phyloP scores from a whole-genome alignment of 768 basidiomycete species.

The Serendipita sp. region DNA sequence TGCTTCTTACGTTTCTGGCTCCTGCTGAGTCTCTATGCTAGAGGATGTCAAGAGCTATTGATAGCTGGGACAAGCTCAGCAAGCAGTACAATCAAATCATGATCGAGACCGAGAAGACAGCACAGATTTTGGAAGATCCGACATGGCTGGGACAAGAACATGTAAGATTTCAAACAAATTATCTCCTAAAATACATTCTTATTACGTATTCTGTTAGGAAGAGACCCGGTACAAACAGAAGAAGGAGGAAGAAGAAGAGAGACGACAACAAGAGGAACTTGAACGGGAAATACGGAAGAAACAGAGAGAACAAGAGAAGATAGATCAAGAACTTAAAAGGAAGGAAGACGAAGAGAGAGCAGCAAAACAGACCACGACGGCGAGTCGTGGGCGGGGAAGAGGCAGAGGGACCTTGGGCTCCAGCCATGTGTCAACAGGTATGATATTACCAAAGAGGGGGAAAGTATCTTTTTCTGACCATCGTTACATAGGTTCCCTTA shows the following conservation, averaged over 20 bases:
- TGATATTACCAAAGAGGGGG: too few relatives aligned
- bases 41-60: neutral
- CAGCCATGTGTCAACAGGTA: too few relatives aligned
- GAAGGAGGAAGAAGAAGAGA: neutral
- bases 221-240: neutral
- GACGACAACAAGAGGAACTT: neutral
- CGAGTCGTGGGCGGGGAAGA: neutral
- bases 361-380: neutral
- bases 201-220: neutral
- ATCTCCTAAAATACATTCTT: neutral
- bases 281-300: neutral
- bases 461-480: too few relatives aligned
- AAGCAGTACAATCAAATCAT: neutral
- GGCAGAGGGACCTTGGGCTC: neutral
- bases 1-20: neutral
- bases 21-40: neutral
- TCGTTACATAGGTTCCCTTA: too few relatives aligned
- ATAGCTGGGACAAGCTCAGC: neutral
- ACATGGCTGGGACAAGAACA: neutral
- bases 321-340: neutral
- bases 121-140: neutral
- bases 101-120: constrained; percentile 1
- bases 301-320: neutral
- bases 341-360: neutral
- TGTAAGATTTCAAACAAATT: neutral